Percentiles rank a stretch among this genome's conserved stretches.
phyloP scores from a whole-genome alignment of 768 basidiomycete species.

The Auricularia sp. region DNA sequence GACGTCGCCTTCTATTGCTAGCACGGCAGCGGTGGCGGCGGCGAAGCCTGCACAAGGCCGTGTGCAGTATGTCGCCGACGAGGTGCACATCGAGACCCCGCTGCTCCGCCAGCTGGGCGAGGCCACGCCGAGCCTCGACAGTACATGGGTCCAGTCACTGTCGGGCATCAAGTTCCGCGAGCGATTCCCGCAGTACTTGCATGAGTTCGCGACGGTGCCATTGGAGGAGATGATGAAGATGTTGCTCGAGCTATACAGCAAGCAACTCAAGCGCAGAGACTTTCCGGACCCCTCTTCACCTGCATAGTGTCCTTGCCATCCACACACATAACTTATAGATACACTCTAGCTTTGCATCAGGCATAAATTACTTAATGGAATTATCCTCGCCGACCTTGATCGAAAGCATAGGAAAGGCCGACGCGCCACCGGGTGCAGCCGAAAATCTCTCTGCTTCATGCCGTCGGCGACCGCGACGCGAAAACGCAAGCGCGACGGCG shows the following conservation, averaged over 20 bases:
- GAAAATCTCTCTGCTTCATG: neutral
- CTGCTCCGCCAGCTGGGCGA: slow-evolving; percentile 81
- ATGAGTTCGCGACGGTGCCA: slow-evolving; percentile 77
- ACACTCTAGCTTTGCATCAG: no score
- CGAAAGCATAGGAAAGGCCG: no score
- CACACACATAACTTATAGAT: no score
- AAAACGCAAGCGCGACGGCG: neutral
- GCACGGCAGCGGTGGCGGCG: slow-evolving; percentile 5
- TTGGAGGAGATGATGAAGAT: slow-evolving; percentile 79
- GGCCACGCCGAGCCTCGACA: slow-evolving; percentile 66
- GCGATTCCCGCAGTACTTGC: slow-evolving; percentile 75
- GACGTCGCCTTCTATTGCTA: neutral
- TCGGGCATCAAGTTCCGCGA: slow-evolving; percentile 78
- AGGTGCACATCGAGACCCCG: slow-evolving; percentile 56
- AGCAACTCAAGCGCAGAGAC: slow-evolving; percentile 37
- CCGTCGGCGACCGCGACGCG: neutral
- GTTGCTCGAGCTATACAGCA: slow-evolving; percentile 65
- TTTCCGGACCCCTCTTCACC: neutral
- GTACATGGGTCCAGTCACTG: slow-evolving; percentile 2
- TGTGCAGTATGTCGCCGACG: slow-evolving; percentile 10
- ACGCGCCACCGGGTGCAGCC: no score
- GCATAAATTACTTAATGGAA: no score
- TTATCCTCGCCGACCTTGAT: no score
- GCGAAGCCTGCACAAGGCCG: slow-evolving; percentile 8
- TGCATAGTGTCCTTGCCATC: neutral